Evolutionary conservation across 257 asterid species (phyloP).

Genomic region (Fraxinus anomala): DNA sequence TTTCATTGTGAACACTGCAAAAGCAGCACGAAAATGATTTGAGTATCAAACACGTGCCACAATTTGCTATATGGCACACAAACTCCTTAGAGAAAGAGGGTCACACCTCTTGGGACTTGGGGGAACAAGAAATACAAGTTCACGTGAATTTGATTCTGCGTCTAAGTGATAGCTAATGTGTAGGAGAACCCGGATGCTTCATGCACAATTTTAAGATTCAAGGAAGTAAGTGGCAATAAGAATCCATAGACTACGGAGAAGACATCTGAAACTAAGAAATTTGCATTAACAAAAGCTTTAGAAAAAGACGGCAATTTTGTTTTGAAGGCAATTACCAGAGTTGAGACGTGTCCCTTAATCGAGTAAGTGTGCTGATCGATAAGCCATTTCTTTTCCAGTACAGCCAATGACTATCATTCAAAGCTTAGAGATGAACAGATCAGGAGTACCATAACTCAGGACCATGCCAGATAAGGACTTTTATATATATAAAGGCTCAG

Average conservation of each 20-base stretch:
- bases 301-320: neutral
- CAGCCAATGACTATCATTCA: neutral
- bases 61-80: neutral
- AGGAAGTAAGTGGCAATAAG: neutral
- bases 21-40: neutral
- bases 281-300: neutral
- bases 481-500: too few relatives aligned
- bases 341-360: neutral
- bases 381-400: neutral
- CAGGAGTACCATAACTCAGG: neutral
- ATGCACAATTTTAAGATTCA: neutral
- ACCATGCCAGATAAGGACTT: neutral
- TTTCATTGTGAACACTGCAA: neutral
- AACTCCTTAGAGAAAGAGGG: neutral
- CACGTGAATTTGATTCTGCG: neutral
- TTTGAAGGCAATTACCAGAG: neutral
- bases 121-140: too few relatives aligned
- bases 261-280: neutral
- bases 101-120: neutral
- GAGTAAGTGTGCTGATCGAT: neutral
- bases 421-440: neutral
- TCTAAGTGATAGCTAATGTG: neutral
- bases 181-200: neutral
- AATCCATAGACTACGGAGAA: neutral
- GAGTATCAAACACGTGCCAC: neutral